phyloP scores from a whole-genome alignment of 257 asterid species.

The Primulina huaijiensis region DNA sequence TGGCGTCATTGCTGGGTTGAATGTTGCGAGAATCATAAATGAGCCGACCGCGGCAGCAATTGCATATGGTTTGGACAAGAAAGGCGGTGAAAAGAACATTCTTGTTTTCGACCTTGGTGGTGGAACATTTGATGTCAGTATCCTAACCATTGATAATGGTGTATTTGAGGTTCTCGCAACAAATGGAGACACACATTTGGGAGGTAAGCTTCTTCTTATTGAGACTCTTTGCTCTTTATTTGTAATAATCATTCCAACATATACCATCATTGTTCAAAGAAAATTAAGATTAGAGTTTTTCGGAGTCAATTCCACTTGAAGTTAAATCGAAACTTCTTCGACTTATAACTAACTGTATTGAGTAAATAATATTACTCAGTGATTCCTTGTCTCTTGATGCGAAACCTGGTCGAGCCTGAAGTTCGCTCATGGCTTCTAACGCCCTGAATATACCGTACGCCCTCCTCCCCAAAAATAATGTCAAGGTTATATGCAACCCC shows the following conservation, averaged over 20 bases:
- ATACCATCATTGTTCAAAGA: background rate
- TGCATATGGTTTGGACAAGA: conserved; percentile 93
- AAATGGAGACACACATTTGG: conserved; percentile 96
- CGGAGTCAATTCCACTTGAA: background rate
- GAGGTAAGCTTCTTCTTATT: conserved; percentile 52
- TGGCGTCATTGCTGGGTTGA: conserved; percentile 83
- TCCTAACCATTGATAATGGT: conserved; percentile 91
- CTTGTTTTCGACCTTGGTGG: conserved; percentile 99
- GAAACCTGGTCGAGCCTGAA: background rate
- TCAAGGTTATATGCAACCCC: background rate
- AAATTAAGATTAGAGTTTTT: background rate
- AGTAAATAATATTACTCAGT: background rate
- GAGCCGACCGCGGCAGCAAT: conserved; percentile 98
- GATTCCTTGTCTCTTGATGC: background rate
- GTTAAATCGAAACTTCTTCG: conserved; percentile 1
- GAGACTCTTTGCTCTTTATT: conserved; percentile 5
- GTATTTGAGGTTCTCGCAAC: conserved; percentile 97
- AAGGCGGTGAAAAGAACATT: conserved; percentile 87
- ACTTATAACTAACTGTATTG: background rate
- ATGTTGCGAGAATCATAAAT: conserved; percentile 84
- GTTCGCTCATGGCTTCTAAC: background rate
- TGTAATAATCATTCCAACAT: background rate
- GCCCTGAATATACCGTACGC: background rate
- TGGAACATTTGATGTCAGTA: conserved; percentile 95
- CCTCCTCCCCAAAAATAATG: background rate